Conservation (phyloP, 2,329 filamentous ascomycete species). For the Hymenoscyphus linearis region DNA sequence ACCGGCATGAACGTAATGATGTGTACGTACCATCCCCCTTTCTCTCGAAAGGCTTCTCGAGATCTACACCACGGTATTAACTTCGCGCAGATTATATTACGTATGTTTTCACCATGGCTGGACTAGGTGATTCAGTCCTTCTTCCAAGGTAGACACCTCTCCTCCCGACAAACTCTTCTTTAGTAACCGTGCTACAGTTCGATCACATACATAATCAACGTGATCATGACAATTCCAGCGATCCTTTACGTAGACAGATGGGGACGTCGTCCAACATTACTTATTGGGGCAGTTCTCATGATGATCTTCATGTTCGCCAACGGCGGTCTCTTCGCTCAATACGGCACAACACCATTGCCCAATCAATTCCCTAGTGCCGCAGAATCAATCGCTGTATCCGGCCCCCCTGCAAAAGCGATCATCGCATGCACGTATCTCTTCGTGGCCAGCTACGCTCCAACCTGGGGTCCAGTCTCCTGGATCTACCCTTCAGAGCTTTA, state of each 20-base stretch:
- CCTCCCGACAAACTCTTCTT: not conserved
- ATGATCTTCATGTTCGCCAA: constrained; percentile 41
- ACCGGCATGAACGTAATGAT: constrained; percentile 74
- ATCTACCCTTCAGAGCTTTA: constrained; percentile 46
- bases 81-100: constrained; percentile 26
- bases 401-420: constrained; percentile 48
- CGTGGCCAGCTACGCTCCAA: constrained; percentile 48
- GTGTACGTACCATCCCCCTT: constrained; percentile 50
- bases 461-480: constrained; percentile 47
- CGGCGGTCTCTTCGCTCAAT: constrained; percentile 41
- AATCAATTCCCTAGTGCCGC: constrained; percentile 36
- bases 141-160: constrained; percentile 38
- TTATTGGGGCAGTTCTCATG: constrained; percentile 46
- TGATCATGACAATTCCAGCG: constrained; percentile 71
- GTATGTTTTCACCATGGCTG: constrained; percentile 69
- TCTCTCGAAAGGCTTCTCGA: not conserved
- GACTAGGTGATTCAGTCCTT: constrained; percentile 54
- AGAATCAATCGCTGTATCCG: constrained; percentile 44
- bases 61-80: constrained; percentile 44
- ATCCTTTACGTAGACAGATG: constrained; percentile 70
- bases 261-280: constrained; percentile 64
- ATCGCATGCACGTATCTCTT: constrained; percentile 63
- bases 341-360: constrained; percentile 34
- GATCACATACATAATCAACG: constrained; percentile 67
- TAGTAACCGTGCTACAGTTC: not conserved